Conservation (phyloP, 2,329 filamentous ascomycete genomes). For the Gyromitra esculenta region DNA sequence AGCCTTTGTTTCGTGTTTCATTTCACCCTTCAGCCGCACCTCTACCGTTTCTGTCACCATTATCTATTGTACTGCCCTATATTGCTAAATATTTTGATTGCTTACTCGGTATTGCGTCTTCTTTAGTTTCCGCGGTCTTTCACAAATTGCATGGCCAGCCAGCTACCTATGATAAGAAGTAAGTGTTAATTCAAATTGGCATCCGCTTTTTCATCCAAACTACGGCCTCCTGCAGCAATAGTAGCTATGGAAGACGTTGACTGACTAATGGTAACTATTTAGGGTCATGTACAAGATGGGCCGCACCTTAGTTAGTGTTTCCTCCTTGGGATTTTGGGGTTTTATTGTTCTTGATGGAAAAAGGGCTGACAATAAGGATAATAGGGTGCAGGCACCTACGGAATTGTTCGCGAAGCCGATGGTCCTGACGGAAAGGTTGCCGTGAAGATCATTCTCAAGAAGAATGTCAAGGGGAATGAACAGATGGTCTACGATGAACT, state of each 20-base stretch:
- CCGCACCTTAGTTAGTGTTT: conserved; percentile 71
- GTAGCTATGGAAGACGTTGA: conserved; percentile 13
- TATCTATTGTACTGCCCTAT: conserved; percentile 3
- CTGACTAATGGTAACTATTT: conserved; percentile 53
- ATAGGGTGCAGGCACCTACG: conserved; percentile 90
- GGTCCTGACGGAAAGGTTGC: conserved; percentile 85
- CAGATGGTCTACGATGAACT: conserved; percentile 99
- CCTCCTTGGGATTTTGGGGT: neutral
- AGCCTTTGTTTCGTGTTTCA: conserved; percentile 13
- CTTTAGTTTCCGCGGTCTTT: conserved; percentile 54
- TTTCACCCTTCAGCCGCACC: conserved; percentile 16
- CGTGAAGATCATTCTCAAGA: conserved; percentile 99
- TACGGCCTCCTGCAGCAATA: conserved; percentile 20
- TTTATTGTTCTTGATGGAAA: neutral
- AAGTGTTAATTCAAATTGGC: conserved; percentile 59
- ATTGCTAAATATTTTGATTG: conserved; percentile 22
- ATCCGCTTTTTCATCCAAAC: conserved; percentile 4
- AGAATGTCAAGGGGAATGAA: conserved; percentile 98
- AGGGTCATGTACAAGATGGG: conserved; percentile 92
- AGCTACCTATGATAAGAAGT: conserved; percentile 96
- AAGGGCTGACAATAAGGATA: conserved; percentile 16
- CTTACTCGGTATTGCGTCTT: conserved; percentile 39
- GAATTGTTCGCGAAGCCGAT: conserved; percentile 95
- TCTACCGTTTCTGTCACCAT: neutral
- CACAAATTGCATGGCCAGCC: conserved; percentile 57